phyloP scores from a whole-genome alignment of 1,139 yeast species.

The Pneumocystis canis region DNA sequence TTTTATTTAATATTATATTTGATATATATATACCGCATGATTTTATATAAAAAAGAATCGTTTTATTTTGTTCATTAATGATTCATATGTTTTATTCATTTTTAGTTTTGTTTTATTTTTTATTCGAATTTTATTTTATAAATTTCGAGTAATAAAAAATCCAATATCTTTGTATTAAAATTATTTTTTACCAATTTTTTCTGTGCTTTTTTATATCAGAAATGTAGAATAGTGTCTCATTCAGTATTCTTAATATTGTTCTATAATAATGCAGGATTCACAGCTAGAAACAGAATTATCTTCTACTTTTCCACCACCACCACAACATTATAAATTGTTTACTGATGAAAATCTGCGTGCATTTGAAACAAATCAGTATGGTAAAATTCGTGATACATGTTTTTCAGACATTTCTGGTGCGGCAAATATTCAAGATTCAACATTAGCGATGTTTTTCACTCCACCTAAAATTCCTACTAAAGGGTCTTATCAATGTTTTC shows the following conservation, averaged over 20 bases:
- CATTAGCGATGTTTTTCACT: slow-evolving; percentile 33
- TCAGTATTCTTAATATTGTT: neutral
- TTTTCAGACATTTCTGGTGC: slow-evolving; percentile 4
- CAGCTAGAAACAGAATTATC: slow-evolving; percentile 27
- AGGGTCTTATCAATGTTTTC: slow-evolving; percentile 56
- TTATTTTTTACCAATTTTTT: no score
- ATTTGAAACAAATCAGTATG: slow-evolving; percentile 9
- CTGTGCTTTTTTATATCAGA: no score
- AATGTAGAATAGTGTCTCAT: no score
- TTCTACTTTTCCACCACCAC: slow-evolving; percentile 78
- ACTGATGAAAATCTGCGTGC: slow-evolving; percentile 38
- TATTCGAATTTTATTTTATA: no score
- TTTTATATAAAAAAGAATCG: no score
- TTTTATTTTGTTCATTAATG: neutral
- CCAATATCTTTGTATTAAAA: neutral
- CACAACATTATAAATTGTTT: slow-evolving; percentile 54
- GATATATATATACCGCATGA: no score
- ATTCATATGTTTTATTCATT: neutral
- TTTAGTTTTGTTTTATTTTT: no score
- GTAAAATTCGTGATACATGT: neutral
- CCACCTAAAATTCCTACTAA: slow-evolving; percentile 54
- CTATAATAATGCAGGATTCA: slow-evolving; percentile 12
- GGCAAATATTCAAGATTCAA: slow-evolving; percentile 9
- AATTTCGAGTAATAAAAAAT: no score
- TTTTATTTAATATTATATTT: neutral